Conservation (phyloP, 2,329 filamentous ascomycete genomes). For the Pseudonectria foliicola region DNA sequence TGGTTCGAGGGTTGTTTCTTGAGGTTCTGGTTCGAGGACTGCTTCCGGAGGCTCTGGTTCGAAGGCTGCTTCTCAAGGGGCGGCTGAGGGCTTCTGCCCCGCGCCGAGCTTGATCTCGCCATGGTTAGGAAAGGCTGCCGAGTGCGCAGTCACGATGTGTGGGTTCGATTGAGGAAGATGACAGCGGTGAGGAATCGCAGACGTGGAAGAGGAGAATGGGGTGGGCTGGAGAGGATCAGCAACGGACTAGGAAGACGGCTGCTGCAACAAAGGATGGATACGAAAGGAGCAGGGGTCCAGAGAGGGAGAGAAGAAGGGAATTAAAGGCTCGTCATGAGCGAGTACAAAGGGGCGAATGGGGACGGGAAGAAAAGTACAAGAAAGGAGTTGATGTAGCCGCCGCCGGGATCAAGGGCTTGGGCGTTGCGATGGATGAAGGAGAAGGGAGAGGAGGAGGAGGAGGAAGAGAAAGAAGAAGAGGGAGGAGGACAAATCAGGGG, state of each 20-base stretch:
- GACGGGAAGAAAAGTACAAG: slow-evolving; percentile 7
- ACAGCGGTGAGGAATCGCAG: slow-evolving; percentile 7
- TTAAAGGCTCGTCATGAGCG: slow-evolving; percentile 2
- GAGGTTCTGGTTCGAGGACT: too few species aligned
- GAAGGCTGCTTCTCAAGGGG: slow-evolving; percentile 14
- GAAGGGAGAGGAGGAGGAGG: slow-evolving; percentile 11
- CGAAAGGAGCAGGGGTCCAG: background rate
- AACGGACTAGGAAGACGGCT: background rate
- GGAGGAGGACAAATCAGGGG: slow-evolving; percentile 19
- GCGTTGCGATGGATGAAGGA: slow-evolving; percentile 6
- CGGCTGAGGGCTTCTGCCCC: slow-evolving; percentile 31
- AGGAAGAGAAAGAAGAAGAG: slow-evolving; percentile 12
- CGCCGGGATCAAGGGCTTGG: slow-evolving; percentile 1
- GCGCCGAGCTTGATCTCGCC: slow-evolving; percentile 27
- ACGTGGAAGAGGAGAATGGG: slow-evolving; percentile 1
- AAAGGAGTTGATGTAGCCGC: slow-evolving; percentile 11
- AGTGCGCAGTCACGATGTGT: slow-evolving; percentile 1
- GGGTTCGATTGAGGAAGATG: slow-evolving; percentile 9
- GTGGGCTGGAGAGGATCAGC: background rate
- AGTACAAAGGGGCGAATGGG: slow-evolving; percentile 9
- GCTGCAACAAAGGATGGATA: background rate
- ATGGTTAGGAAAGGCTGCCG: slow-evolving; percentile 17
- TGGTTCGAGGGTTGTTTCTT: slow-evolving; percentile 10
- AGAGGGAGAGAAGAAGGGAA: slow-evolving; percentile 1
- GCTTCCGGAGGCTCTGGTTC: background rate